Base-by-base conservation (phyloP, 176 grass and related monocot species). In the Dactylis glomerata region DNA sequence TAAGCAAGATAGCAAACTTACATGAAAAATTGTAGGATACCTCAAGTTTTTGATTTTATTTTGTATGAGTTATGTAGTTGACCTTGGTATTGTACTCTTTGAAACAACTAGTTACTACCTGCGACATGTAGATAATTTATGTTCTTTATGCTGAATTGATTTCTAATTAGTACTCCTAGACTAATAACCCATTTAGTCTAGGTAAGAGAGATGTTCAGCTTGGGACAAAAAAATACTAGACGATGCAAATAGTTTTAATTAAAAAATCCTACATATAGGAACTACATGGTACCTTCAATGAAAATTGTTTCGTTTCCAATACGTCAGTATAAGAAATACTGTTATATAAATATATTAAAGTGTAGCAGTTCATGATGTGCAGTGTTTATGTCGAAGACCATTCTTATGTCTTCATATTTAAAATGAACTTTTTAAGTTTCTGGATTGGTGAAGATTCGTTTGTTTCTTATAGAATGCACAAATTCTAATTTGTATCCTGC, bases 401-500 rank as follows among this genome's bases (percentile, higher is more conserved):
- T 65, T 12, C 30, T 46, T 51, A 14, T 52, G 5, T 66, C 22
- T 76, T 65, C 37, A 33, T 76, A 73, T 36, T 52, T 63, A 44
- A 34, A 40, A 37, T 64, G 9, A 38, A 10, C 10, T 5, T 19
- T 20, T 19, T 19, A 10, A 66, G 61, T 4, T 63, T 66, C 44
- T 40, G 8, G 22, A 41, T 16, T 42, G 45, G 22, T 58, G 20
- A 57, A 14, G 7, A 4, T 26, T 33, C 12, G 36, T 62, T 49
- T 19, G 10, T 67, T 80, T 69, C 65, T 79, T 57, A 47, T 40
- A 64, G 22, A 22, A 37, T 49, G 13, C 63, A 41, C 10, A 54
- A 87, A 8, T 89, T 83, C 52, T 12, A 62, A 78, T 82, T 58
- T 24, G 0, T 40, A 57, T 58, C 57, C 65, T 81, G 41, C 72